Evolutionary conservation across 2,329 filamentous ascomycete genomes (phyloP), one percentile per base, ranked within the genome.

Genomic region (Aspergillus proliferans): DNA sequence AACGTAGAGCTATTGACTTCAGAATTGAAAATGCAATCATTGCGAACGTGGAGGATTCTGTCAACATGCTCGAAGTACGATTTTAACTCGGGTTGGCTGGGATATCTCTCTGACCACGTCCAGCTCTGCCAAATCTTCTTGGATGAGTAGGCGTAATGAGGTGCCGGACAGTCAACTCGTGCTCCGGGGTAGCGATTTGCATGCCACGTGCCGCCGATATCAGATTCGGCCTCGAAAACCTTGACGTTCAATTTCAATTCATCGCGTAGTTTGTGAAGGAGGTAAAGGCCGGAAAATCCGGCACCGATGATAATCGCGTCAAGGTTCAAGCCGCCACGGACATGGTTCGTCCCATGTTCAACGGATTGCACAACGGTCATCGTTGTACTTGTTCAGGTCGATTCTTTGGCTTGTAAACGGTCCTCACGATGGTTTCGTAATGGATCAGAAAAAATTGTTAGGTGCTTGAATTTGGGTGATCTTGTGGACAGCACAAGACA

Each of bases 41-140:
- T 73, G 19, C 67, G 69, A 3, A 79, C 58, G 30, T 71, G 61
- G 33, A 74, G 63, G 1, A 66, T 66, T 19, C 71, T 58, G 46
- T 72, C 75, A 2, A 77, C 64, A 52, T 76, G 72, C 4, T 61
- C 55, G 43, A 80, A 77, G 54, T 80, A 80, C 2, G 42, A 54
- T 22, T 63, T 64, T 4, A 79, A 49, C 54, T 79, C 74, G 1
- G 61, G 33, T 7, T 57, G 49, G 0, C 22, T 30, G 2, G 63
- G 65, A 21, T 59, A 67, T 14, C 52, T 52, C 34, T 60, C 52
- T 1, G 58, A 61, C 66, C 72, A 80, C 9, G 62, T 67, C 67
- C 71, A 80, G 40, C 66, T 64, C 34, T 70, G 62, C 59, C 66
- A 76, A 1, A 75, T 60, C 38, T 76, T 69, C 1, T 76, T 75